A percentile compares a stretch with the other conserved stretches of the same genome.
Evolutionary conservation across 2,329 filamentous ascomycete genomes (phyloP).

Genomic region (Aphanocladium album): DNA sequence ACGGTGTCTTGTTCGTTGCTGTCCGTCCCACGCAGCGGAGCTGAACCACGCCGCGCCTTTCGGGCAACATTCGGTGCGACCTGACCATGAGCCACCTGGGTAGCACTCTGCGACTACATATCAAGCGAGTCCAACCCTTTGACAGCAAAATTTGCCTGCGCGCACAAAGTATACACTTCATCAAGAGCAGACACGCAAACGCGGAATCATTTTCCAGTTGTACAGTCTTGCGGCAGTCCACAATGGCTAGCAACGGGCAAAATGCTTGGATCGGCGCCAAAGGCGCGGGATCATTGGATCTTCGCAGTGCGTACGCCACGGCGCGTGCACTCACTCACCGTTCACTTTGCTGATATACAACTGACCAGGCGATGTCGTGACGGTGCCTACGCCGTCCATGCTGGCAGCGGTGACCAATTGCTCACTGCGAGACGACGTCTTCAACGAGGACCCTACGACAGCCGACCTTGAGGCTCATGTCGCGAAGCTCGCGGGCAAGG

Average conservation of each 20-base stretch:
- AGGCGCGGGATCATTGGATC: constrained; percentile 34
- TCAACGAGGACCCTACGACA: constrained; percentile 74
- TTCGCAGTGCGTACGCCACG: constrained; percentile 30
- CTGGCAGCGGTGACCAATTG: constrained; percentile 69
- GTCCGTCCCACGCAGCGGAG: neutral
- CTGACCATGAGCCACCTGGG: neutral
- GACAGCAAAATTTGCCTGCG: neutral
- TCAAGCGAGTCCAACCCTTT: neutral
- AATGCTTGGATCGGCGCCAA: constrained; percentile 33
- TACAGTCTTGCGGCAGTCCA: neutral
- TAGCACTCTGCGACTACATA: neutral
- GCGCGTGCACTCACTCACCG: neutral
- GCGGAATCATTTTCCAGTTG: neutral
- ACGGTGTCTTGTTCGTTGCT: neutral
- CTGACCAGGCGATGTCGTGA: constrained; percentile 48
- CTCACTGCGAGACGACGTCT: constrained; percentile 79
- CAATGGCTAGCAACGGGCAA: neutral
- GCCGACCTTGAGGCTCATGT: constrained; percentile 69
- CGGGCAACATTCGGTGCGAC: neutral
- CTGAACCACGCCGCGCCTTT: neutral
- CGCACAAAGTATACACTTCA: too few species aligned
- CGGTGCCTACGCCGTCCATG: constrained; percentile 76
- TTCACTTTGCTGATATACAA: too few species aligned
- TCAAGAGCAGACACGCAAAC: too few species aligned
- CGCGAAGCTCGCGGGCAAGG: constrained; percentile 67